phyloP scores from a whole-genome alignment of 176 grass and related monocot species.

The Aegilops sharonensis region DNA sequence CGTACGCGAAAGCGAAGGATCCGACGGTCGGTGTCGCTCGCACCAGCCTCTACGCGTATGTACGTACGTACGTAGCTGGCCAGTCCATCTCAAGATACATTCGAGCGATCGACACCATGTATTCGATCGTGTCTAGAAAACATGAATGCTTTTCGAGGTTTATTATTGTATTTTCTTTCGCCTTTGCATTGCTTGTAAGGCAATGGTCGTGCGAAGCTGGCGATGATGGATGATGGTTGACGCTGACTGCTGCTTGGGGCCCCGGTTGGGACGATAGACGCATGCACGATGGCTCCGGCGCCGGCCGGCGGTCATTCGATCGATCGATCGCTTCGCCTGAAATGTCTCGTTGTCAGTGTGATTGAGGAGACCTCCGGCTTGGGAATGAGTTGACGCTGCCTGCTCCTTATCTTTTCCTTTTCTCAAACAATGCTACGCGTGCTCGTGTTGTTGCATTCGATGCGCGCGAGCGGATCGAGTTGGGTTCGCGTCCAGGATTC shows the following conservation, averaged over 20 bases:
- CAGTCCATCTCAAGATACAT: neutral
- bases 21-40: neutral
- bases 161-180: neutral
- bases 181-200: conserved; percentile 18
- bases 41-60: neutral
- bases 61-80: neutral
- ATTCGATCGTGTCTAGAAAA: neutral
- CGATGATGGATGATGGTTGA: no score
- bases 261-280: neutral
- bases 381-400: neutral
- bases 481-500: neutral
- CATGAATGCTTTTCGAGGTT: neutral
- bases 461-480: neutral
- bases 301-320: conserved; percentile 3
- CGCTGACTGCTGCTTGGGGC: neutral
- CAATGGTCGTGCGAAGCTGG: neutral
- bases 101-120: neutral
- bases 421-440: neutral
- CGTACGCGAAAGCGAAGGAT: neutral
- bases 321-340: neutral
- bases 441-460: neutral
- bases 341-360: neutral
- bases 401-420: neutral
- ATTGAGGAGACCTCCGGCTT: neutral
- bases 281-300: neutral